phyloP scores from a whole-genome alignment of 176 grass and related monocot genomes.

The Juncus inflexus region DNA sequence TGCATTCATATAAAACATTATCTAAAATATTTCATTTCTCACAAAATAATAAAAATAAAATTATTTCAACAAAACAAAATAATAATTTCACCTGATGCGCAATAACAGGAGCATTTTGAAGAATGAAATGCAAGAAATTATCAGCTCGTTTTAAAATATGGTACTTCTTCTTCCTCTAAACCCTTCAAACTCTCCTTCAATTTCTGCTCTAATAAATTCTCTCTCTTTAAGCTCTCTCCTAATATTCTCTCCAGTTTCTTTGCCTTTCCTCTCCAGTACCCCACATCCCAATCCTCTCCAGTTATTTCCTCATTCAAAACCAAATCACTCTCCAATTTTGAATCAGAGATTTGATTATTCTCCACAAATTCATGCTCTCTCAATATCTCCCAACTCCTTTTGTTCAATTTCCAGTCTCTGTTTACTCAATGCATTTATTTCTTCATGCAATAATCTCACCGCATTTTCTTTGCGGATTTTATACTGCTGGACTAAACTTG shows the following conservation, averaged over 20 bases:
- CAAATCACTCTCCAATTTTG: constrained; percentile 58
- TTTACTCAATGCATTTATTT: constrained; percentile 53
- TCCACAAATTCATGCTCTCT: constrained; percentile 64
- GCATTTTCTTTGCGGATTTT: constrained; percentile 42
- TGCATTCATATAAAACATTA: constrained; percentile 28
- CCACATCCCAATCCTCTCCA: constrained; percentile 39
- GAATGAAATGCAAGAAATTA: constrained; percentile 96
- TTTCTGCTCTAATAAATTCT: constrained; percentile 47
- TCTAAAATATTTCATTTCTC: constrained; percentile 6
- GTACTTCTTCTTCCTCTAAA: constrained; percentile 50
- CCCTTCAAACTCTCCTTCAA: constrained; percentile 54
- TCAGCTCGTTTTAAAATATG: constrained; percentile 76
- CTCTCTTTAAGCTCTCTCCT: constrained; percentile 65
- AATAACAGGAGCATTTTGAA: constrained; percentile 87
- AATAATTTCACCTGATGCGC: constrained; percentile 67
- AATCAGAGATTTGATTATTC: constrained; percentile 47
- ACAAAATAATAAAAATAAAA: constrained; percentile 5
- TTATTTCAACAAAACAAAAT: background rate
- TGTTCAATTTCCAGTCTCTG: constrained; percentile 77
- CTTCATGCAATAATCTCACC: constrained; percentile 54
- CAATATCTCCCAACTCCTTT: constrained; percentile 65
- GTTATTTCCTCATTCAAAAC: constrained; percentile 4
- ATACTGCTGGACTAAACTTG: constrained; percentile 62
- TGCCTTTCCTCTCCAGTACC: constrained; percentile 62
- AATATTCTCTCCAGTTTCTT: constrained; percentile 61